Conservation (phyloP, 495 filamentous ascomycete genomes). For the Massariosphaeria phaeospora region DNA sequence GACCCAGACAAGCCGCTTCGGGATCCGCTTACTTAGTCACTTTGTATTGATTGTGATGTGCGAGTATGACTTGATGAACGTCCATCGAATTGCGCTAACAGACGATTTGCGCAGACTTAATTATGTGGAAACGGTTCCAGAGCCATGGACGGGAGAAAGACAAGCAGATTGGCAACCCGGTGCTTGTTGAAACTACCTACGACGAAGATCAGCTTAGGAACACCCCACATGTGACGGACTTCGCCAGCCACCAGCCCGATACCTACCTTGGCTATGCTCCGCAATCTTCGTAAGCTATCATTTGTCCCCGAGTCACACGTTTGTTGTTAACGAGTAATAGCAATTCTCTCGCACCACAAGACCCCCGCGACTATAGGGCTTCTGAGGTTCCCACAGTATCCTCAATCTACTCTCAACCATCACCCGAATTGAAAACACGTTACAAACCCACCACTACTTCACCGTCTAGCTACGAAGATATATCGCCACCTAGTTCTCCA, state of each 20-base stretch:
- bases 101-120: conserved; percentile 11
- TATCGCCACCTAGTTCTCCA: conserved; percentile 34
- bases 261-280: background rate
- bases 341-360: conserved; percentile 15
- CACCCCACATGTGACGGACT: conserved; percentile 24
- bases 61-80: too few species aligned
- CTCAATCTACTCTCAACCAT: conserved; percentile 46
- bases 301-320: too few species aligned
- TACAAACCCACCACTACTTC: conserved; percentile 1
- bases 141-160: conserved; percentile 42
- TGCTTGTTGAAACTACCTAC: conserved; percentile 43
- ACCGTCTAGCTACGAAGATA: conserved; percentile 7
- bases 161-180: conserved; percentile 45
- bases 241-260: conserved; percentile 9
- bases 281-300: too few species aligned
- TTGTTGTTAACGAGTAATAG: conserved; percentile 4
- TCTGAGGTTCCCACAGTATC: conserved; percentile 42
- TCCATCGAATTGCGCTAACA: background rate
- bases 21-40: too few species aligned
- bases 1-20: background rate
- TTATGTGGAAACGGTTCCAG: conserved; percentile 35
- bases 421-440: conserved; percentile 26
- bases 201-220: conserved; percentile 37
- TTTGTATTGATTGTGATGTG: too few species aligned
- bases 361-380: conserved; percentile 13